Percentiles rank a stretch among this genome's conserved stretches.
phyloP scores from a whole-genome alignment of 352 stramenopile species.

The Thalassiosira hispida region DNA sequence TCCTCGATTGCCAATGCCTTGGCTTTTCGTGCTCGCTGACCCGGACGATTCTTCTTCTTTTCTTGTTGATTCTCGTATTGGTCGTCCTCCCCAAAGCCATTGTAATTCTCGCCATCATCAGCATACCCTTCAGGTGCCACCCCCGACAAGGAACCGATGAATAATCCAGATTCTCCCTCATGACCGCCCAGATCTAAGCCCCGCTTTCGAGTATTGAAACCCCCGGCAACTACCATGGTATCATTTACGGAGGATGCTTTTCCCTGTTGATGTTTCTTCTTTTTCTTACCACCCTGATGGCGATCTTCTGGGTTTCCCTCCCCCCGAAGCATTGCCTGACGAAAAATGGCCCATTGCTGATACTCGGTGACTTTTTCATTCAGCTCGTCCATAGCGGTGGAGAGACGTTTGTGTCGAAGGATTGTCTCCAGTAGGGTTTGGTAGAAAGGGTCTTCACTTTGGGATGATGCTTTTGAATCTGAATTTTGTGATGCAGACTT shows the following conservation, averaged over 20 bases:
- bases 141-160: slow-evolving; percentile 66
- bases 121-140: slow-evolving; percentile 31
- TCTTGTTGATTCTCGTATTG: slow-evolving; percentile 16
- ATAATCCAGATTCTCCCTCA: slow-evolving; percentile 45
- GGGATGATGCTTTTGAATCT: slow-evolving; percentile 5
- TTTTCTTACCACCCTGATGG: slow-evolving; percentile 20
- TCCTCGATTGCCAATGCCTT: slow-evolving; percentile 73
- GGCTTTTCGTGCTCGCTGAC: slow-evolving; percentile 70
- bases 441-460: slow-evolving; percentile 40
- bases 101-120: slow-evolving; percentile 19
- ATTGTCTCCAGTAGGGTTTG: slow-evolving; percentile 56
- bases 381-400: slow-evolving; percentile 57
- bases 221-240: slow-evolving; percentile 29
- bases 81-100: slow-evolving; percentile 27
- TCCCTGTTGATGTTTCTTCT: slow-evolving; percentile 18
- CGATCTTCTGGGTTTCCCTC: slow-evolving; percentile 16
- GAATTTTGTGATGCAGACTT: slow-evolving; percentile 10
- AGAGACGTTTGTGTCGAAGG: slow-evolving; percentile 69
- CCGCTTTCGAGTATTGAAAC: slow-evolving; percentile 14
- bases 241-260: slow-evolving; percentile 23
- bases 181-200: slow-evolving; percentile 36
- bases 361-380: slow-evolving; percentile 80
- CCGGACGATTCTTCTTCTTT: slow-evolving; percentile 76
- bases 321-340: slow-evolving; percentile 32
- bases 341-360: slow-evolving; percentile 54